Base-by-base conservation (phyloP, 441 rosid genomes). In the Adansonia grandidieri region DNA sequence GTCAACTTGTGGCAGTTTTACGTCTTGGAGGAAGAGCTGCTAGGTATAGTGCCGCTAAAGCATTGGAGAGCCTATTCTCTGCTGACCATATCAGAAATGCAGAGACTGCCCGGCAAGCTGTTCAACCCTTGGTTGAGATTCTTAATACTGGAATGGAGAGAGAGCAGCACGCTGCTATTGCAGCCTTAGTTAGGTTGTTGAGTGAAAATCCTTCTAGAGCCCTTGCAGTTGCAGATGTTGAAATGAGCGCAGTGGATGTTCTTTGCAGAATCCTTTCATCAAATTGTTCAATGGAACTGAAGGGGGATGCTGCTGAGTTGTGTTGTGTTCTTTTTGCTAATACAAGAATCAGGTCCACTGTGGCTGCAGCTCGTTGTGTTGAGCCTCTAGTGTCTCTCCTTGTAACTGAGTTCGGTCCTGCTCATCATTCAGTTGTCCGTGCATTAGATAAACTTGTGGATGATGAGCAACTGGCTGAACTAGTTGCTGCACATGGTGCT, bases 101-200 rank as follows among this genome's bases (percentile, higher is more conserved):
- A 10, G 99, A 93, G 74, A 82, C 92, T 79, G 87, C 98, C 19
- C 79, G 99, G 57, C 98, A 95, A 91, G 98, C 99, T 83, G 94
- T 97, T 84, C 99, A 97, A 82, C 99, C 99, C 17, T 85, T 97
- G 84, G 98, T 97, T 77, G 99, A 97, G 91, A 92, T 97, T 78
- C 98, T 97, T 79, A 97, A 88, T 78, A 91, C 95, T 79, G 99
- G 99, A 81, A 77, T 89, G 80, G 99, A 97, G 91, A 92, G 83
- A 81, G 99, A 97, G 85, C 99, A 97, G 83, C 99, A 97, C 86
- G 99, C 99, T 80, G 98, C 98, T 71, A 97, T 95, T 83, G 97
- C 98, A 81, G 98, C 99, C 44, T 85, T 97, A 88, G 92, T 97
- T 82, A 91, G 96, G 86, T 85, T 97, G 82, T 84, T 97, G 87